Evolutionary conservation across 345 rosid species (phyloP), one percentile per base, ranked within the genome.

Genomic region (Boechera retrofracta): DNA sequence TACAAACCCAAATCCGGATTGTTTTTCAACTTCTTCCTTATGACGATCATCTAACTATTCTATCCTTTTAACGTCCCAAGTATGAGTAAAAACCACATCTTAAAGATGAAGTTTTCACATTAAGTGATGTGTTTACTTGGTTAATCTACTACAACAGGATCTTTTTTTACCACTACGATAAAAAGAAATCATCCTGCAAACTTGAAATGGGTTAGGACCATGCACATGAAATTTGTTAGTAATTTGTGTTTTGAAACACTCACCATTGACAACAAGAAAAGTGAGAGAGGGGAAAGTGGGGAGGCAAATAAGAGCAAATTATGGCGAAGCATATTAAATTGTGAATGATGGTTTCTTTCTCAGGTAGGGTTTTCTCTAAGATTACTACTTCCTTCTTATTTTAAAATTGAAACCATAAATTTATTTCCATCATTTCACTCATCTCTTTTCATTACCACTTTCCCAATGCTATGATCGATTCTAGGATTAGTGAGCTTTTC

Each of bases 301-400:
- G 18, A 58, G 68, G 28, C 48, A 59, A 68, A 68, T 68, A 49
- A 76, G 69, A 49, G 63, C 18, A 69, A 76, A 76, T 76, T 70
- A 76, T 69, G 79, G 65, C 15, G 2, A 33, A 45, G 39, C 72
- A 28, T 33, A 55, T 21, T 55, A 44, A 65, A 54, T 41, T 68
- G 35, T 10, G 36, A 41, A 60, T 41, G 33, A 76, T 68, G 21
- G 45, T 51, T 59, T 67, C 47, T 18, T 61, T 76, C 49, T 1
- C 49, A 38, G 53, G 73, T 75, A 48, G 72, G 77, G 69, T 39
- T 72, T 38, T 2, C 51, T 61, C 21, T 13, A 24, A 59, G 58
- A 60, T 61, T 35, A 60, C 76, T 38, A 9, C 42, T 39, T 38
- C 35, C 32, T 54, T 39, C 7, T 36, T 47, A 7, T 21, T 64